Conservation (phyloP, 495 filamentous ascomycete species). For the Podospora pseudoanserina region DNA sequence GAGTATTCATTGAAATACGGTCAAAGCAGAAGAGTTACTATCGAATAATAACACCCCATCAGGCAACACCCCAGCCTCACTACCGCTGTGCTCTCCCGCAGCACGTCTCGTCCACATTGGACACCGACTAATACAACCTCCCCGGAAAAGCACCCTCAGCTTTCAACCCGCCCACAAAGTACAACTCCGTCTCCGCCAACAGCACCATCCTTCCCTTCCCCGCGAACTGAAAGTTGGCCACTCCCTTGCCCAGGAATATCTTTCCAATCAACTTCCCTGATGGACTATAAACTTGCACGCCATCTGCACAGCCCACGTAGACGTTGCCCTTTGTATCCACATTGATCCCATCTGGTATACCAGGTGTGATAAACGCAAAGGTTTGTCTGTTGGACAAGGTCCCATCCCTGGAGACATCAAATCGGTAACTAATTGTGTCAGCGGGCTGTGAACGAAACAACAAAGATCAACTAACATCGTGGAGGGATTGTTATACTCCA, state of each 20-base stretch:
- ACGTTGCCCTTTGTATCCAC: conserved; percentile 58
- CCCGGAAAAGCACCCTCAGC: conserved; percentile 39
- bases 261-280: conserved; percentile 57
- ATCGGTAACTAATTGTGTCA: conserved; percentile 35
- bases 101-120: background rate
- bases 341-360: conserved; percentile 59
- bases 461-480: conserved; percentile 35
- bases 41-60: background rate
- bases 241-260: conserved; percentile 44
- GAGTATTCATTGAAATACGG: no score
- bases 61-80: background rate
- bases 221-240: conserved; percentile 58
- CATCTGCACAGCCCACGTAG: conserved; percentile 58
- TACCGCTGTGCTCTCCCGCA: no score
- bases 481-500: conserved; percentile 32
- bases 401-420: conserved; percentile 38
- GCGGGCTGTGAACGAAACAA: conserved; percentile 9
- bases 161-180: conserved; percentile 42
- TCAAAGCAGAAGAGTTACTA: background rate
- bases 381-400: conserved; percentile 45
- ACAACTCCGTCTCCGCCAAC: conserved; percentile 47
- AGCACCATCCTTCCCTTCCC: conserved; percentile 52
- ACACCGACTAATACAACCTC: conserved; percentile 15
- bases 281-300: conserved; percentile 59
- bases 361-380: conserved; percentile 55